phyloP scores from a whole-genome alignment of 495 filamentous ascomycete genomes.

The Cudoniella acicularis region DNA sequence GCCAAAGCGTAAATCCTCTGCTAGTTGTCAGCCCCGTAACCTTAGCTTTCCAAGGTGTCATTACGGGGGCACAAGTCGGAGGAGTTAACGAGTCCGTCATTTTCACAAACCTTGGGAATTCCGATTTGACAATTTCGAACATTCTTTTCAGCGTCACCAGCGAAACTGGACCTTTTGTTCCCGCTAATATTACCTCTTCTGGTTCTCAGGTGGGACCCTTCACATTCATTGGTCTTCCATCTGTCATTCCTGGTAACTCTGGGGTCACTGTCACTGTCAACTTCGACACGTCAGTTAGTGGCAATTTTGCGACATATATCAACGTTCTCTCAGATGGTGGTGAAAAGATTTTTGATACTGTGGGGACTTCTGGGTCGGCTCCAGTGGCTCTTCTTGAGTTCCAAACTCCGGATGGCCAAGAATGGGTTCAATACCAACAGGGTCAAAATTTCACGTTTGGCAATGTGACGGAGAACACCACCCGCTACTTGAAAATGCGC shows the following conservation, averaged over 20 bases:
- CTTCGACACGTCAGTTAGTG: slow-evolving; percentile 36
- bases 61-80: slow-evolving; percentile 28
- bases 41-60: slow-evolving; percentile 37
- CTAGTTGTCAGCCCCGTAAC: slow-evolving; percentile 33
- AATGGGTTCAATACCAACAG: slow-evolving; percentile 40
- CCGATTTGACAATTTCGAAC: slow-evolving; percentile 30
- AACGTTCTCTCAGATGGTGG: slow-evolving; percentile 40
- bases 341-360: slow-evolving; percentile 33
- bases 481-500: slow-evolving; percentile 34
- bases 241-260: slow-evolving; percentile 28
- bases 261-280: slow-evolving; percentile 33
- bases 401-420: slow-evolving; percentile 38
- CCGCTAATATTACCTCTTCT: slow-evolving; percentile 28
- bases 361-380: slow-evolving; percentile 34
- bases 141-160: slow-evolving; percentile 32
- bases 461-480: slow-evolving; percentile 36
- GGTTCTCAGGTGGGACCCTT: slow-evolving; percentile 35
- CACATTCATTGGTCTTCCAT: slow-evolving; percentile 36
- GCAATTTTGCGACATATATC: slow-evolving; percentile 39
- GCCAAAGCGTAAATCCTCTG: slow-evolving; percentile 29
- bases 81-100: slow-evolving; percentile 29
- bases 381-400: slow-evolving; percentile 44
- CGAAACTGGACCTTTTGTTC: slow-evolving; percentile 35
- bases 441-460: slow-evolving; percentile 40
- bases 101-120: slow-evolving; percentile 34